Evolutionary conservation across 305 asterid species (phyloP).

Genomic region (Rubia occidens): DNA sequence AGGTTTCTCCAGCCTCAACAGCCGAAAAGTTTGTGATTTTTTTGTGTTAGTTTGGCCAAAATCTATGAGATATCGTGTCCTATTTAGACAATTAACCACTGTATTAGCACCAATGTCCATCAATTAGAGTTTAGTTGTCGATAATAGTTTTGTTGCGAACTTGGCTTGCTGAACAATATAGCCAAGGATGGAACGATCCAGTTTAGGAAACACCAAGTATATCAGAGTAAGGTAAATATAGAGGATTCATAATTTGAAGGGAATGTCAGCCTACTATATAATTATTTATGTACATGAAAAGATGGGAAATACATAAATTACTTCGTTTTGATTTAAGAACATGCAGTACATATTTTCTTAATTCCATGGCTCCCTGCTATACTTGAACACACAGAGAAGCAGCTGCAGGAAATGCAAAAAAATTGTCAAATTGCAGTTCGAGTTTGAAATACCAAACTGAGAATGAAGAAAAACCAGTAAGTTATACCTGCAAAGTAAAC

Average conservation of each 20-base stretch:
- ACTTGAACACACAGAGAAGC: conserved; percentile 96
- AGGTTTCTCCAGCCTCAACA: too few relatives aligned
- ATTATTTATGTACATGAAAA: conserved; percentile 22
- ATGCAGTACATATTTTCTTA: conserved; percentile 47
- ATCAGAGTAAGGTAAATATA: neutral
- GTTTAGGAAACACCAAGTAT: too few relatives aligned
- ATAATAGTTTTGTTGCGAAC: neutral
- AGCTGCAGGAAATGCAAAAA: conserved; percentile 40
- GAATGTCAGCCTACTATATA: conserved; percentile 18
- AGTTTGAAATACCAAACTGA: conserved; percentile 6
- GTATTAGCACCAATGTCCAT: too few relatives aligned
- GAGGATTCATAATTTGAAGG: neutral
- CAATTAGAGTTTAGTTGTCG: conserved; percentile 21
- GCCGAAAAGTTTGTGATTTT: too few relatives aligned
- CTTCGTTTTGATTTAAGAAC: conserved; percentile 55
- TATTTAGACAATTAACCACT: too few relatives aligned
- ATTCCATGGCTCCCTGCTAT: conserved; percentile 69
- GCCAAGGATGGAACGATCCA: too few relatives aligned
- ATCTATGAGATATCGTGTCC: too few relatives aligned
- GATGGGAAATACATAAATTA: neutral
- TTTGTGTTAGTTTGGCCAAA: too few relatives aligned
- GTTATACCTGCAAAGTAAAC: conserved; percentile 56
- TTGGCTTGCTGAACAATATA: too few relatives aligned
- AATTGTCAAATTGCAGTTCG: conserved; percentile 9
- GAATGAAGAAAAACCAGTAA: neutral